Percentiles rank a stretch among this genome's conserved stretches.
Conservation (phyloP, 2,329 filamentous ascomycete species). For the Acephala macrosclerotiorum region DNA sequence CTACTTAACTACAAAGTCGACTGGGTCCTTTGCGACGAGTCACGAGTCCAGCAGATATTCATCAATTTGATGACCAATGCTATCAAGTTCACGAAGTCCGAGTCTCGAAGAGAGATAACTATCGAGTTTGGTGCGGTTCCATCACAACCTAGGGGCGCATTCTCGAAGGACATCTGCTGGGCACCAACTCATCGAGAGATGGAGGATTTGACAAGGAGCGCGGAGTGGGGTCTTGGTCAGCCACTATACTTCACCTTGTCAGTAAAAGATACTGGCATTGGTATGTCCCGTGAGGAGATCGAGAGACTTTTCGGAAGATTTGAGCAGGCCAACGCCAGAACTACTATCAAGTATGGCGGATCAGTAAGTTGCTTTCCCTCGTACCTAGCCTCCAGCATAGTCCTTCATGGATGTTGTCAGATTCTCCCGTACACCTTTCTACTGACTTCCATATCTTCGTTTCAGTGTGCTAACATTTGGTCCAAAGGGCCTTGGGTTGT, state of each 20-base stretch:
- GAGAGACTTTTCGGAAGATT: conserved; percentile 81
- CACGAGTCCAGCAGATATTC: conserved; percentile 78
- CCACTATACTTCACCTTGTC: conserved; percentile 75
- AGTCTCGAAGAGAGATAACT: conserved; percentile 62
- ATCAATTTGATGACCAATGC: conserved; percentile 85
- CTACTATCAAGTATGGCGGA: conserved; percentile 79
- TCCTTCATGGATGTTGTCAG: no score
- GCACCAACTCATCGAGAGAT: conserved; percentile 30
- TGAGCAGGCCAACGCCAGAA: conserved; percentile 76
- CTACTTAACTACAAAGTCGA: conserved; percentile 64
- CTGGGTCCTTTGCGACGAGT: conserved; percentile 75
- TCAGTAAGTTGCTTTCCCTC: conserved; percentile 47
- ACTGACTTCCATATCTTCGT: no score
- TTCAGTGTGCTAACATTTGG: no score
- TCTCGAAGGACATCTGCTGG: conserved; percentile 31
- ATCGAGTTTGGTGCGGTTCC: conserved; percentile 44
- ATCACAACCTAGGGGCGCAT: conserved; percentile 29
- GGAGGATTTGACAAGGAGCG: conserved; percentile 29
- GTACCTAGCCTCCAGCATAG: no score
- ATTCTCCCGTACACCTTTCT: no score
- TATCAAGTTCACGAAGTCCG: conserved; percentile 80
- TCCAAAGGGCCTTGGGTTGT: conserved; percentile 70
- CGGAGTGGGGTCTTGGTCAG: conserved; percentile 48
- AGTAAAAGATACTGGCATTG: conserved; percentile 79
- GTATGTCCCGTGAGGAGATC: conserved; percentile 73